Conservation (phyloP, 257 asterid species). For the Haberlea rhodopensis region DNA sequence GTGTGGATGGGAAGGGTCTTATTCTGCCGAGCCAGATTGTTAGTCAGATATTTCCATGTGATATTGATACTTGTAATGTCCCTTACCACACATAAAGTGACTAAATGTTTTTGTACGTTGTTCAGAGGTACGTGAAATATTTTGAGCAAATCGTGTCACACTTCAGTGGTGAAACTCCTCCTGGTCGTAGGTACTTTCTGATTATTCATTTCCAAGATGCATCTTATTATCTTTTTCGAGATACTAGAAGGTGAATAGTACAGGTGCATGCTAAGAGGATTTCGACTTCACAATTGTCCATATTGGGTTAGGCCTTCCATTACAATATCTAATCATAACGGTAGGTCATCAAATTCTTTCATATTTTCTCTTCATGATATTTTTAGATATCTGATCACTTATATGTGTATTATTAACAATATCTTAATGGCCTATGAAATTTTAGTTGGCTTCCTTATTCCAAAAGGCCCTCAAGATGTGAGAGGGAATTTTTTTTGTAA, state of each 20-base stretch:
- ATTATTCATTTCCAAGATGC: constrained; percentile 33
- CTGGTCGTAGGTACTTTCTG: constrained; percentile 96
- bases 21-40: constrained; percentile 97
- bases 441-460: not conserved
- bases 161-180: constrained; percentile 79
- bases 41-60: constrained; percentile 37
- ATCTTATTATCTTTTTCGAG: constrained; percentile 26
- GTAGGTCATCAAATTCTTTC: constrained; percentile 40
- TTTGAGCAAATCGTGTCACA: constrained; percentile 62
- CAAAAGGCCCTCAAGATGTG: no score
- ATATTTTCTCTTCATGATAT: constrained; percentile 20
- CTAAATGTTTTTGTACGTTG: constrained; percentile 30
- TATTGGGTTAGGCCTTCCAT: constrained; percentile 96
- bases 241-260: constrained; percentile 29
- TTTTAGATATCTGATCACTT: constrained; percentile 10
- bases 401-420: constrained; percentile 4
- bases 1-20: constrained; percentile 92
- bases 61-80: constrained; percentile 16
- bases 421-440: constrained; percentile 6
- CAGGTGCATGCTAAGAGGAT: constrained; percentile 99
- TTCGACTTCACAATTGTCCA: constrained; percentile 83
- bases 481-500: no score
- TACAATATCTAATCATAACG: constrained; percentile 82
- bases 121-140: constrained; percentile 90
- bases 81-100: constrained; percentile 19